phyloP scores from a whole-genome alignment of 2,329 filamentous ascomycete genomes.

The Fusarium transvaalense region DNA sequence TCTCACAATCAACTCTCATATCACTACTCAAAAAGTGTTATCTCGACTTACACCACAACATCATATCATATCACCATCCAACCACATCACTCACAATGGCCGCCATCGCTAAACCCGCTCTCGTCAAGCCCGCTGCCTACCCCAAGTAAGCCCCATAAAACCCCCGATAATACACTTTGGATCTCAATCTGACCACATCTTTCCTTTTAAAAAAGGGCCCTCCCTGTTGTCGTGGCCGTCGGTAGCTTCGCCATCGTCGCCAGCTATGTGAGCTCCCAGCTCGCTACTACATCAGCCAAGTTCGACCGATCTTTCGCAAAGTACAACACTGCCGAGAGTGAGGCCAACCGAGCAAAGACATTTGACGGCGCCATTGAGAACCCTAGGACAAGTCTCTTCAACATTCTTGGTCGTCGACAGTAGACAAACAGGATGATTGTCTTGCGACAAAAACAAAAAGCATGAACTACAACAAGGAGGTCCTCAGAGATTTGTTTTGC shows the following conservation, averaged over 20 bases:
- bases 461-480: neutral
- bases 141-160: conserved; percentile 32
- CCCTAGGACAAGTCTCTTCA: conserved; percentile 53
- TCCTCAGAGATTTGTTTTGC: neutral
- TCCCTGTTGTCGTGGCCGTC: conserved; percentile 38
- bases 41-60: conserved; percentile 32
- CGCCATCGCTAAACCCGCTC: conserved; percentile 21
- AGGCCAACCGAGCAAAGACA: conserved; percentile 50
- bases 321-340: conserved; percentile 56
- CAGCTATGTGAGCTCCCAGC: conserved; percentile 52
- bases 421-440: conserved; percentile 4
- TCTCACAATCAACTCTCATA: neutral
- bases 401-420: conserved; percentile 52
- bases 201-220: conserved; percentile 26
- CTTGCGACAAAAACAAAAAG: neutral
- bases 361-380: conserved; percentile 52
- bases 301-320: conserved; percentile 56
- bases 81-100: conserved; percentile 30
- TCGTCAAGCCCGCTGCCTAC: conserved; percentile 26
- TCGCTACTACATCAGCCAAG: conserved; percentile 50
- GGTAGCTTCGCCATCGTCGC: conserved; percentile 47
- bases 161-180: neutral
- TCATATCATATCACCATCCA: neutral
- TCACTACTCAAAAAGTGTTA: neutral
- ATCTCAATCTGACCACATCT: conserved; percentile 2